Conservation (phyloP, 225 moss, liverwort and hornwort genomes). For the Climacium dendroides region DNA sequence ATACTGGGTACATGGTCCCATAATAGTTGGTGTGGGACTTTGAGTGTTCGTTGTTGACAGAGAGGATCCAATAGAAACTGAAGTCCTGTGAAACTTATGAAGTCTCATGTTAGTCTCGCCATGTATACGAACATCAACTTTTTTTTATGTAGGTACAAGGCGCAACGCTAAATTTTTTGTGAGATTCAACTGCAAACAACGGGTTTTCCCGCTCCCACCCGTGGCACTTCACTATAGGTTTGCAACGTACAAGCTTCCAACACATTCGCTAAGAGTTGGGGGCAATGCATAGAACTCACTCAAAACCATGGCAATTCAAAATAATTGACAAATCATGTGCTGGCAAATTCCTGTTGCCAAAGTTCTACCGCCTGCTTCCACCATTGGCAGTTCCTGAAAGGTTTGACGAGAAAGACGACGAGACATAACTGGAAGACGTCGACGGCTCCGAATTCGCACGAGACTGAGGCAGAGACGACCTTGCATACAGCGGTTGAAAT, state of each 20-base stretch:
- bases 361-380: not conserved
- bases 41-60: not conserved
- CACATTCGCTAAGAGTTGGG: too few relatives aligned
- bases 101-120: not conserved
- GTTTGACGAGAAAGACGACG: not conserved
- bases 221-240: not conserved
- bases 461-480: not conserved
- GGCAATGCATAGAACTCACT: too few relatives aligned
- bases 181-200: not conserved
- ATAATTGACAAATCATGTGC: not conserved
- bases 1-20: too few relatives aligned
- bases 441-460: too few relatives aligned
- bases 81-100: not conserved
- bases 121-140: not conserved
- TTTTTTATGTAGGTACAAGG: not conserved
- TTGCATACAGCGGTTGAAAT: not conserved
- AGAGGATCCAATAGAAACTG: not conserved
- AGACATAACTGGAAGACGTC: not conserved
- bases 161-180: not conserved
- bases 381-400: not conserved
- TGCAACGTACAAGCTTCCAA: too few relatives aligned
- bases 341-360: not conserved
- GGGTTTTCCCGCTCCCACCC: not conserved
- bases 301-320: not conserved
- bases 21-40: not conserved